These are phyloP conservation scores for Ustilago vetiveriae DNA, from an alignment of 1,284 basidiomycete genomes.

Conservation along the genomic window DNA sequence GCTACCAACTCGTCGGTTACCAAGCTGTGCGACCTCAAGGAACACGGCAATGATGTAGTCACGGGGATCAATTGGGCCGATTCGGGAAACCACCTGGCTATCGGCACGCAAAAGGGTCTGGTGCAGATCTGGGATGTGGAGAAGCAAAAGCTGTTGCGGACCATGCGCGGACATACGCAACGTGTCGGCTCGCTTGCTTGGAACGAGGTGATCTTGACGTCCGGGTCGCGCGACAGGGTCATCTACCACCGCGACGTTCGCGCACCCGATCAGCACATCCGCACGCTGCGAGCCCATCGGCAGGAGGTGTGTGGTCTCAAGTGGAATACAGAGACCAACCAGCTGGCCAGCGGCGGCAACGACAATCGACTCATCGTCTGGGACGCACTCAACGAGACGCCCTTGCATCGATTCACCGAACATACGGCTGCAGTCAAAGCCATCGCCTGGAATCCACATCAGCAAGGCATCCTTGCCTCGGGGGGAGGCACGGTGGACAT, in stretches of 20 bases:
- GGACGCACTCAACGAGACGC: constrained; percentile 74
- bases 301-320: constrained; percentile 97
- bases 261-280: constrained; percentile 76
- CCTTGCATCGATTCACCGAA: constrained; percentile 92
- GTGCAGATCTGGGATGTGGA: constrained; percentile 96
- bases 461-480: constrained; percentile 87
- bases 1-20: constrained; percentile 91
- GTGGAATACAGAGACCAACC: constrained; percentile 82
- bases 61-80: constrained; percentile 73
- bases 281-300: constrained; percentile 81
- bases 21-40: constrained; percentile 83
- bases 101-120: constrained; percentile 86
- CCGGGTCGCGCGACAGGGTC: constrained; percentile 88
- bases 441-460: constrained; percentile 96
- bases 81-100: constrained; percentile 76
- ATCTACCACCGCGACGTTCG: constrained; percentile 94
- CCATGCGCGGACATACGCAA: constrained; percentile 82
- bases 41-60: constrained; percentile 68
- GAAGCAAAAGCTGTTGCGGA: constrained; percentile 79
- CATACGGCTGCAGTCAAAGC: constrained; percentile 98
- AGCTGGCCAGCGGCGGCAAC: constrained; percentile 93
- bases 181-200: constrained; percentile 93
- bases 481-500: constrained; percentile 98
- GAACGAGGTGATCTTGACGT: constrained; percentile 87
- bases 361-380: constrained; percentile 99